phyloP scores from a whole-genome alignment of 2,329 filamentous ascomycete species.

The Atkinsonella texensis region DNA sequence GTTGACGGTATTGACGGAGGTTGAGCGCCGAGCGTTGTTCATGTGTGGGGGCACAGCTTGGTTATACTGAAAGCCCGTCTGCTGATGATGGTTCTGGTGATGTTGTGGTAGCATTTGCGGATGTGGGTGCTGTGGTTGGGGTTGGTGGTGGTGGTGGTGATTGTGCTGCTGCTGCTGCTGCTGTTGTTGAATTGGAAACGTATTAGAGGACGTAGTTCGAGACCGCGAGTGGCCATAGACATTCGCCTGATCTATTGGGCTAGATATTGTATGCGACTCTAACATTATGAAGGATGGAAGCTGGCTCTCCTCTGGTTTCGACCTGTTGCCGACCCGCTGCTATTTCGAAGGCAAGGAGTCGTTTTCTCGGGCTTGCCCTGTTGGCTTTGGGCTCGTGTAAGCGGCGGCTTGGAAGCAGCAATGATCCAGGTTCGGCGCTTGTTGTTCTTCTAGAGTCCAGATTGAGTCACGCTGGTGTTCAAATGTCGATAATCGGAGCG shows the following conservation, averaged over 20 bases:
- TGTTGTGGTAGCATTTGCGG: conserved; percentile 8
- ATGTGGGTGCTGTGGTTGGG: not conserved
- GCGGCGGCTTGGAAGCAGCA: too few species aligned
- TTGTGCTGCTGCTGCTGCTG: conserved; percentile 16
- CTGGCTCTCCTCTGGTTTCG: not conserved
- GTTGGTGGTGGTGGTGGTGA: conserved; percentile 13
- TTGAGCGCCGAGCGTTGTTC: conserved; percentile 36
- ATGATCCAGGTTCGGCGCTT: not conserved
- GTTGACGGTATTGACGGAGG: conserved; percentile 47
- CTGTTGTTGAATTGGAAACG: conserved; percentile 29
- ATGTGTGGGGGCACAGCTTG: conserved; percentile 6
- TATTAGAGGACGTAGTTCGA: conserved; percentile 44
- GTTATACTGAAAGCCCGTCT: conserved; percentile 4
- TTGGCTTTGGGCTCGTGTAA: not conserved
- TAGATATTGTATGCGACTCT: conserved; percentile 20
- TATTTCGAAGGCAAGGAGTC: not conserved
- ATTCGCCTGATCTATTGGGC: conserved; percentile 22
- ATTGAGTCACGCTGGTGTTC: not conserved
- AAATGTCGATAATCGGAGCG: not conserved
- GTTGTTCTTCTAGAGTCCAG: not conserved
- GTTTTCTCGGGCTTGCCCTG: not conserved
- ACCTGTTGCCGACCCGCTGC: not conserved
- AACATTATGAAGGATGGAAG: conserved; percentile 13
- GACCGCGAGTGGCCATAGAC: conserved; percentile 42
- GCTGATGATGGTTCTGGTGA: conserved; percentile 20